phyloP scores from a whole-genome alignment of 306 rosid genomes.

The Cucurbita moschata region DNA sequence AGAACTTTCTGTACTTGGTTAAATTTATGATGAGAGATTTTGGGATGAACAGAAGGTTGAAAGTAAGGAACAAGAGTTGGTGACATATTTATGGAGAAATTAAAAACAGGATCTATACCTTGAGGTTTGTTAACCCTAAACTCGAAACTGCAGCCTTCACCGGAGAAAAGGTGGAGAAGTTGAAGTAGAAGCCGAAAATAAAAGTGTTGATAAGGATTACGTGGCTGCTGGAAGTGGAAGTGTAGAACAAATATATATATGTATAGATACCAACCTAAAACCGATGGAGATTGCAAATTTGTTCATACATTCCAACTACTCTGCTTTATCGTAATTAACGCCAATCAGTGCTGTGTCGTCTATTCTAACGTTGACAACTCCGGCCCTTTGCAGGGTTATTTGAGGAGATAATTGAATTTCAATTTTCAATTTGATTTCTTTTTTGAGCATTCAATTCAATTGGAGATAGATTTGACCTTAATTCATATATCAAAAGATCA shows the following conservation, averaged over 20 bases:
- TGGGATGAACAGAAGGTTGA: too few relatives aligned
- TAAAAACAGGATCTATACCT: not conserved
- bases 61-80: too few relatives aligned
- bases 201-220: not conserved
- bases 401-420: too few relatives aligned
- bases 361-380: not conserved
- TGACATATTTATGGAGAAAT: too few relatives aligned
- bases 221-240: not conserved
- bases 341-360: not conserved
- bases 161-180: not conserved
- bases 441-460: too few relatives aligned
- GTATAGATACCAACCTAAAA: not conserved
- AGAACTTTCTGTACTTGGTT: too few relatives aligned
- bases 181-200: not conserved
- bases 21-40: too few relatives aligned
- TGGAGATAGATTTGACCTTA: too few relatives aligned
- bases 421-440: too few relatives aligned
- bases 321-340: not conserved
- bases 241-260: not conserved
- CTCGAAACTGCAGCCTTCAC: not conserved
- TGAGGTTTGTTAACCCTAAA: not conserved
- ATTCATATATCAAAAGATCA: too few relatives aligned
- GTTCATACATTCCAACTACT: not conserved
- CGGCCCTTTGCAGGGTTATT: too few relatives aligned
- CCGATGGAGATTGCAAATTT: not conserved